Conservation (phyloP, 2,329 filamentous ascomycete genomes). For the Colletotrichum sp. region DNA sequence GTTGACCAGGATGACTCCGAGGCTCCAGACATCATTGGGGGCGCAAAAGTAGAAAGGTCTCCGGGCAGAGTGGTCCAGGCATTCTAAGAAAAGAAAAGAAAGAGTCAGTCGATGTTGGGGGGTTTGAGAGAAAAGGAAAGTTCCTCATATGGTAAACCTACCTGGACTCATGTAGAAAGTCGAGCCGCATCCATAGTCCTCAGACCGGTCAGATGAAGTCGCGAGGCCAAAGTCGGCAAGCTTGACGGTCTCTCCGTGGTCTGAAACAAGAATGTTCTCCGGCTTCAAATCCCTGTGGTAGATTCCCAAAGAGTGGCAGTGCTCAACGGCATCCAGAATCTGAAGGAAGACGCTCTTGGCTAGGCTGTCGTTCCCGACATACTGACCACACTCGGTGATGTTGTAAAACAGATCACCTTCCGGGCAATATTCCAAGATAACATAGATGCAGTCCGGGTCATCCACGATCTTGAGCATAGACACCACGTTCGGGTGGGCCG, state of each 20-base stretch:
- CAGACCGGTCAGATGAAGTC: conserved; percentile 81
- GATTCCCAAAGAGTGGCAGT: conserved; percentile 91
- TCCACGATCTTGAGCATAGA: conserved; percentile 94
- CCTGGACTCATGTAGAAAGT: conserved; percentile 99
- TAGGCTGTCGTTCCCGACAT: conserved; percentile 89
- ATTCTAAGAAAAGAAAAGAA: conserved; percentile 67
- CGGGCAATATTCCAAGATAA: conserved; percentile 95
- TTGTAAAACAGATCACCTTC: conserved; percentile 97
- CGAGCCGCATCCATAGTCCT: conserved; percentile 96
- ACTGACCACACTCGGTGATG: conserved; percentile 94
- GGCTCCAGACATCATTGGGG: conserved; percentile 96
- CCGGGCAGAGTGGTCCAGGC: conserved; percentile 77
- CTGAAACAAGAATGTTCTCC: conserved; percentile 94
- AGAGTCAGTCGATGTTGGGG: conserved; percentile 30
- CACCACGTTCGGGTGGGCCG: conserved; percentile 90
- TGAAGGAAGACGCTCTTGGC: conserved; percentile 91
- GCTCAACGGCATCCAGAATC: conserved; percentile 93
- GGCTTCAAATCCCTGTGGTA: conserved; percentile 98
- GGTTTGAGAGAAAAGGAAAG: conserved; percentile 25
- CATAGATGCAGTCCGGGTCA: conserved; percentile 89
- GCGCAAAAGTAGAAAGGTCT: conserved; percentile 86
- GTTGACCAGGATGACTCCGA: conserved; percentile 98
- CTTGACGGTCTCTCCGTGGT: conserved; percentile 89
- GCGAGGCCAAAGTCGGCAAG: conserved; percentile 97
- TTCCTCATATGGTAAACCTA: conserved; percentile 51